Evolutionary conservation across 1,139 yeast genomes (phyloP).

Genomic region (Meyerozyma athensensis): DNA sequence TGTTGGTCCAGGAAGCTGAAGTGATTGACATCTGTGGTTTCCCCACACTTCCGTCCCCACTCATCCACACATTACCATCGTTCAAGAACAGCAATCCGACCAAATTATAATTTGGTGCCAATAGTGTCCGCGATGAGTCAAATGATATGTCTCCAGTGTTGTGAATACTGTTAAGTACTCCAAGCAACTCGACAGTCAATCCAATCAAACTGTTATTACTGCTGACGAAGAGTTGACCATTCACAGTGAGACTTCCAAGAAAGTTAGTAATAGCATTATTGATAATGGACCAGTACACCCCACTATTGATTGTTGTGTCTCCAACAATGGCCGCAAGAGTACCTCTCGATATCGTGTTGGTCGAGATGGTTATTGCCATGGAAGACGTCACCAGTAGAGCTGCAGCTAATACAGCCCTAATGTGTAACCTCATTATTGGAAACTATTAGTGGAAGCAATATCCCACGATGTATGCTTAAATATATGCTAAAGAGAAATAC

Average conservation of each 20-base stretch:
- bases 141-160: conserved; percentile 14
- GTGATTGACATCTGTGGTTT: conserved; percentile 14
- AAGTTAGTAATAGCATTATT: conserved; percentile 17
- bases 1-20: conserved; percentile 16
- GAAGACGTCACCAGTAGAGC: neutral
- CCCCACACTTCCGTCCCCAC: conserved; percentile 7
- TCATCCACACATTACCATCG: conserved; percentile 10
- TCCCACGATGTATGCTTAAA: too few relatives aligned
- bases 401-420: neutral
- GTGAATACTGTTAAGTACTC: conserved; percentile 9
- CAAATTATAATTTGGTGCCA: conserved; percentile 10
- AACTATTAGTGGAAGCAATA: too few relatives aligned
- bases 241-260: conserved; percentile 9
- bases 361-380: conserved; percentile 2
- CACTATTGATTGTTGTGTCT: conserved; percentile 22
- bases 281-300: conserved; percentile 31
- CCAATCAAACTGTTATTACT: conserved; percentile 8
- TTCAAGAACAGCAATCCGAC: conserved; percentile 10
- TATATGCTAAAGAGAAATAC: too few relatives aligned
- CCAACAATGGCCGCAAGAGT: conserved; percentile 19
- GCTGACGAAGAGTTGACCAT: conserved; percentile 8
- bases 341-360: conserved; percentile 12
- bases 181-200: conserved; percentile 11
- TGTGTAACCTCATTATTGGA: too few relatives aligned
- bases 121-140: conserved; percentile 11